Conservation (phyloP, 768 basidiomycete species). For the Leccinum barrowsii region DNA sequence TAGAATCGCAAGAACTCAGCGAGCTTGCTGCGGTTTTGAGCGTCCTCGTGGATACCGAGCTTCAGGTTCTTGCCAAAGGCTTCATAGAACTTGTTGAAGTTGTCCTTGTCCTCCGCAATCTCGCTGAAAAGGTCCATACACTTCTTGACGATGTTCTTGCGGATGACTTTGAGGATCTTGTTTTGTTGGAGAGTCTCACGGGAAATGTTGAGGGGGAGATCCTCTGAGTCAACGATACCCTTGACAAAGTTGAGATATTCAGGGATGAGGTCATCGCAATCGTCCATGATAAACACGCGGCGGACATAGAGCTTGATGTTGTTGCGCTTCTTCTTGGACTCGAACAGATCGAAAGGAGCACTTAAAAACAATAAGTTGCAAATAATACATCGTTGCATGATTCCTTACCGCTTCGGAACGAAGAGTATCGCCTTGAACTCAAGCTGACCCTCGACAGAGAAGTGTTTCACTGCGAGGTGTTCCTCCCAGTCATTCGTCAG, state of each 20-base stretch:
- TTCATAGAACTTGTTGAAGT: constrained; percentile 95
- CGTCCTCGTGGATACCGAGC: constrained; percentile 98
- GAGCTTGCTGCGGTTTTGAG: constrained; percentile 98
- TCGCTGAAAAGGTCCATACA: constrained; percentile 91
- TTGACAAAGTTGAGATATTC: constrained; percentile 99
- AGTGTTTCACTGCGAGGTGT: constrained; percentile 99
- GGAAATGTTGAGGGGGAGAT: constrained; percentile 99
- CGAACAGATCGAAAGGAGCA: constrained; percentile 99
- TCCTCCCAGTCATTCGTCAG: constrained; percentile 99
- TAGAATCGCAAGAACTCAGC: constrained; percentile 98
- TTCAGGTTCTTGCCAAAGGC: constrained; percentile 99
- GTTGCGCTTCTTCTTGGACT: constrained; percentile 99
- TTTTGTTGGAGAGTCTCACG: constrained; percentile 99
- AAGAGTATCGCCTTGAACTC: constrained; percentile 99
- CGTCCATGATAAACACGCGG: constrained; percentile 99
- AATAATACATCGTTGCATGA: neutral
- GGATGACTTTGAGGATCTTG: constrained; percentile 99
- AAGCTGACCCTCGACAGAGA: constrained; percentile 99
- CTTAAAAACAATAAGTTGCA: constrained; percentile 36
- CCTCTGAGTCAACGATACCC: constrained; percentile 99
- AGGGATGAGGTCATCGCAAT: constrained; percentile 98
- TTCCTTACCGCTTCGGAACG: constrained; percentile 85
- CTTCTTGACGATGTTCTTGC: constrained; percentile 99
- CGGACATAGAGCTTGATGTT: constrained; percentile 99
- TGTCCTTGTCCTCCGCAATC: constrained; percentile 99